Base-by-base conservation (phyloP, 2,329 filamentous ascomycete species). In the Pseudogymnoascus sp. region DNA sequence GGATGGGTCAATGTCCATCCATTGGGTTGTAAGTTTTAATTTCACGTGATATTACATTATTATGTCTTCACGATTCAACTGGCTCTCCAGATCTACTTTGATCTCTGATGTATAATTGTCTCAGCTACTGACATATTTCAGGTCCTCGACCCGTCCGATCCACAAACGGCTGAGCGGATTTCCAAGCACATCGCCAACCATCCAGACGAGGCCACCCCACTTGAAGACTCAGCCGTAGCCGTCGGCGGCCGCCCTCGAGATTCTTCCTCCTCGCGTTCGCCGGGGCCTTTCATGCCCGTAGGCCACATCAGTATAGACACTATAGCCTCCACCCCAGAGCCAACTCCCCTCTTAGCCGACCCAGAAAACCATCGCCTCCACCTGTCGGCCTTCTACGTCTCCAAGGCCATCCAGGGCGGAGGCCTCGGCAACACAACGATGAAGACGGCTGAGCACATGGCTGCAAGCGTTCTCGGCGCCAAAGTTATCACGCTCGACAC, bases 251-350 rank as follows among this genome's bases (percentile, higher is more conserved):
- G 69, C 61, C 36, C 65, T 11, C 63, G 69, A 26, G 59, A 61
- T 40, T 45, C 39, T 14, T 60, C 67, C 14, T 64, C 68, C 5
- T 42, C 21, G 1, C 61, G 26, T 42, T 42, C 16, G 2, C 34
- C 26, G 5, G 34, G 5, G 10, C 34, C 59, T n/a, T 71, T 71
- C 36, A 64, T 66, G 8, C 69, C 70, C 6, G 57, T 71, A 7
- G 70, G 70, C n/a, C 70, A 71, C 59, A 68, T 71, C 26, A 69
- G 62, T 42, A 62, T 71, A 0, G 68, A 67, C 21, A 36, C 66
- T 4, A 23, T 60, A 1, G 63, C 65, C 29, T 61, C 59, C 34
- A 61, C 59, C 18, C 37, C 37, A 2, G 11, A 39, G 34, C 42
- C 64, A 7, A 60, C 67, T 23, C 18, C 51, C 10, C 62, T 60